Evolutionary conservation across 1,284 basidiomycete genomes (phyloP), one percentile per base, ranked within the genome.

Genomic region (Boletellus sp.): DNA sequence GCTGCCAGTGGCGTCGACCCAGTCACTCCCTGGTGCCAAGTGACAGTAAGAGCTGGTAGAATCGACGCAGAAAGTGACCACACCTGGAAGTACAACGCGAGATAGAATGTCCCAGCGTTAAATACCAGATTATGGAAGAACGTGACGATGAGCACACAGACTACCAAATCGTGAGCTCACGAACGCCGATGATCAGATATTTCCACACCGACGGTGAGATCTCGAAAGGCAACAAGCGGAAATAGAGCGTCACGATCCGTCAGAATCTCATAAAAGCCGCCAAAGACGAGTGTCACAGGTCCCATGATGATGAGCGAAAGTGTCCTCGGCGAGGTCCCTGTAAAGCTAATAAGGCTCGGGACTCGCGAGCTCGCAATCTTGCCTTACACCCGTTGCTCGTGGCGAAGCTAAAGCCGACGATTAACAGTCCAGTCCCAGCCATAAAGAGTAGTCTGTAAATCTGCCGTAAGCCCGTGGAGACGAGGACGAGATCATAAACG

Each of bases 81-180:
- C 49, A 86, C 87, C 76, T 91, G 87, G 64, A 79, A 89, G 62
- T 81, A 90, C 22, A 90, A 66, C 0, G 86, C 84, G 36, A 91
- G 76, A 68, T 88, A 91, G 66, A 85, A 91, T 6, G 87, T 91
- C 35, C 86, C 87, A 27, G 87, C 77, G 53, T 79, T 90, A 67
- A 89, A 91, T 16, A 80, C 80, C 54, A 89, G 76, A 59, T 87
- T 87, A 61, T 91, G 88, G 49, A 90, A 72, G 67, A 89, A 87
- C 22, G 79, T 79, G 50, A 87, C 73, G 17, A 78, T 47, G 30
- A 90, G 75, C 43, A 87, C 73, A 45, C 76, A 73, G 52, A 80
- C 87, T 90, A 41, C 40, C 38, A 50, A 21, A 42, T 63, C 48
- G 16, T 59, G 36, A 58, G 50, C 45, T 43, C 43, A 49, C 41